Evolutionary conservation across 2,329 filamentous ascomycete species (phyloP), one percentile per base, ranked within the genome.

Genomic region (Septoria linicola): DNA sequence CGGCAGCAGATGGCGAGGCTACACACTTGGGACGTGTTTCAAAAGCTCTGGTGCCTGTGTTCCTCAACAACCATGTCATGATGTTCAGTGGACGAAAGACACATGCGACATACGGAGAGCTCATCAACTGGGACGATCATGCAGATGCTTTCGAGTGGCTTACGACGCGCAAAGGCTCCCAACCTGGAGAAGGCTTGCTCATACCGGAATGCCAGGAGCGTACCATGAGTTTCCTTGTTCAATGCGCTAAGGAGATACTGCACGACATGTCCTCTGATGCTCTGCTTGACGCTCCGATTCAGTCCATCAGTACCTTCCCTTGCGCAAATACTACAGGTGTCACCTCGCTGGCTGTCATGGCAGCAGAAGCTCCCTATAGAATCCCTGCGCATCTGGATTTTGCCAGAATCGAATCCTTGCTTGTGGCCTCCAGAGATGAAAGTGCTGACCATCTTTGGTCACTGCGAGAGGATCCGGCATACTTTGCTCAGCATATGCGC

Each of bases 391-490:
- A n/a, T n/a, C 13, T 35, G 4, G 31, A 35, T 14, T 4, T 35
- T 14, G 11, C 13, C 31, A 35, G 16, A 14, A 10, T 35, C 5
- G 16, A 35, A 35, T 10, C 31, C 13, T n/a, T 35, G 23, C 14
- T 34, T 11, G 10, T 3, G n/a, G 20, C 16, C 6, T 10, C 17
- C 10, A 40, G 16, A n/a, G 17, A 8, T 20, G 5, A 11, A 8
- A 45, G 16, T 13, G 37, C 36, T 5, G 50, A 56, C 25, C 39
- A 50, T 14, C 3, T 53, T 10, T 56, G 53, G 53, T 45, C 46
- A 23, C 19, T 56, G 1, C 40, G 53, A 8, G 53, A 53, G 32
- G 50, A 53, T 35, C 45, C 53, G 7, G 25, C 35, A 5, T 56
- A 53, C 32, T 56, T 53, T 34, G 31, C 46, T 17, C 14, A 46